phyloP scores from a whole-genome alignment of 495 filamentous ascomycete species.

The Podospora anserina region DNA sequence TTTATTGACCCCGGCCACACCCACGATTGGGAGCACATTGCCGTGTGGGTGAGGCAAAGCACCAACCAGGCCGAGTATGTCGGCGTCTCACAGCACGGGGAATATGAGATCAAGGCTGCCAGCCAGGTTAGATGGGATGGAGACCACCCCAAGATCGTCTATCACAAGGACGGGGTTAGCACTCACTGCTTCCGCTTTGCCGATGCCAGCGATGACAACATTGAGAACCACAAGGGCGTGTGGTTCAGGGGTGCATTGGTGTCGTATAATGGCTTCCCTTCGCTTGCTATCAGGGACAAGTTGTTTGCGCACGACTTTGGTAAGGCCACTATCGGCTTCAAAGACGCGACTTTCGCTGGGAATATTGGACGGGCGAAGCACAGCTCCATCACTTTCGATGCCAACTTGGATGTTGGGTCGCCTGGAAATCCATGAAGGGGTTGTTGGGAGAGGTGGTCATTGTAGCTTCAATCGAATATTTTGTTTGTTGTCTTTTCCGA shows the following conservation, averaged over 20 bases:
- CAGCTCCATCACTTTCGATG: constrained; percentile 35
- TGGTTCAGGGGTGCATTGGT: constrained; percentile 43
- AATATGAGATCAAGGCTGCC: constrained; percentile 34
- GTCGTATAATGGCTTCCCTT: constrained; percentile 40
- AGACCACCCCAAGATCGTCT: constrained; percentile 44
- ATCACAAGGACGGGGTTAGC: constrained; percentile 43
- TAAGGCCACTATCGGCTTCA: constrained; percentile 35
- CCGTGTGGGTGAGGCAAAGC: constrained; percentile 37
- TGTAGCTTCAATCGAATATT: neutral
- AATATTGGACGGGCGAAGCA: constrained; percentile 34
- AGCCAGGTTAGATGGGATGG: constrained; percentile 40
- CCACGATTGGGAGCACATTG: constrained; percentile 51
- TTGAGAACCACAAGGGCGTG: constrained; percentile 40
- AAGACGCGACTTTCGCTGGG: constrained; percentile 34
- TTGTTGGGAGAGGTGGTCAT: neutral
- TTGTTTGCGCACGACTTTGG: constrained; percentile 36
- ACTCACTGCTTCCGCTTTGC: constrained; percentile 47
- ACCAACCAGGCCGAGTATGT: constrained; percentile 34
- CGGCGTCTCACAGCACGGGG: constrained; percentile 39
- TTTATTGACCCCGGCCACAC: constrained; percentile 37
- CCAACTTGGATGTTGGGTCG: constrained; percentile 36
- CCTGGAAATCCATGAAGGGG: constrained; percentile 33
- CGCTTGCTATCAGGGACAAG: constrained; percentile 20
- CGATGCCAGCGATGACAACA: constrained; percentile 35
- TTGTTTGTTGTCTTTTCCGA: neutral